Conservation (phyloP, 2,329 filamentous ascomycete species). For the Diaporthe sp. region DNA sequence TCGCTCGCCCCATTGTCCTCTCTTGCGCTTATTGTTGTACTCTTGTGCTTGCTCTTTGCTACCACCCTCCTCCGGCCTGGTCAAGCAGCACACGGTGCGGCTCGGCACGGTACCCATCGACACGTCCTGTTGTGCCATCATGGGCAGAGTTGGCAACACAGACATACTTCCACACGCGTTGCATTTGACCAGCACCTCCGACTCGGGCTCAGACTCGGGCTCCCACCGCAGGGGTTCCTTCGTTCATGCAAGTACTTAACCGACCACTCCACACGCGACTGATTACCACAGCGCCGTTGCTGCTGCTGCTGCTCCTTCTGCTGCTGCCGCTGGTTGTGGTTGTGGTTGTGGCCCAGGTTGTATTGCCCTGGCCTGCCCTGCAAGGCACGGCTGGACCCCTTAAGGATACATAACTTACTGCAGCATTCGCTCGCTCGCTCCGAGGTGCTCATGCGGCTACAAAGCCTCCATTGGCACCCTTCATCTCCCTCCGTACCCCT, state of each 20-base stretch:
- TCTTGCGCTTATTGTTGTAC: slow-evolving; percentile 2
- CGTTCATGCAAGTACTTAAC: slow-evolving; percentile 51
- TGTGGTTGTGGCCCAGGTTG: not conserved
- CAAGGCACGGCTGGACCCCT: slow-evolving; percentile 49
- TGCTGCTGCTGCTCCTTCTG: not conserved
- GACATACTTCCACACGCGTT: slow-evolving; percentile 14
- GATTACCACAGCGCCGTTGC: not conserved
- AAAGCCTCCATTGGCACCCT: slow-evolving; percentile 39
- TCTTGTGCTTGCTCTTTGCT: slow-evolving; percentile 1
- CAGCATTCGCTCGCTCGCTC: slow-evolving; percentile 33
- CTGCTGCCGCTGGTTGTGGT: not conserved
- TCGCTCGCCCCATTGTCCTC: slow-evolving; percentile 23
- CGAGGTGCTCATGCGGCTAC: slow-evolving; percentile 41
- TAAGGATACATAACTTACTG: slow-evolving; percentile 47
- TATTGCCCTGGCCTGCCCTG: slow-evolving; percentile 45
- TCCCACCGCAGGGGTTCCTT: slow-evolving; percentile 45
- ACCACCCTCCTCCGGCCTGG: not conserved
- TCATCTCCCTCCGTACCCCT: slow-evolving; percentile 34
- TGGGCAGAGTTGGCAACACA: slow-evolving; percentile 1
- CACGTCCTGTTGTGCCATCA: not conserved
- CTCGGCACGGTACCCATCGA: slow-evolving; percentile 15
- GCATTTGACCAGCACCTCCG: not conserved
- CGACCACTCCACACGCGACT: slow-evolving; percentile 36
- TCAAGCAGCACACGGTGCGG: slow-evolving; percentile 23
- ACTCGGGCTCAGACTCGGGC: slow-evolving; percentile 39